Percentiles rank a stretch among this genome's conserved stretches.
phyloP scores from a whole-genome alignment of 306 rosid genomes.

The Prinsepia uniflora region DNA sequence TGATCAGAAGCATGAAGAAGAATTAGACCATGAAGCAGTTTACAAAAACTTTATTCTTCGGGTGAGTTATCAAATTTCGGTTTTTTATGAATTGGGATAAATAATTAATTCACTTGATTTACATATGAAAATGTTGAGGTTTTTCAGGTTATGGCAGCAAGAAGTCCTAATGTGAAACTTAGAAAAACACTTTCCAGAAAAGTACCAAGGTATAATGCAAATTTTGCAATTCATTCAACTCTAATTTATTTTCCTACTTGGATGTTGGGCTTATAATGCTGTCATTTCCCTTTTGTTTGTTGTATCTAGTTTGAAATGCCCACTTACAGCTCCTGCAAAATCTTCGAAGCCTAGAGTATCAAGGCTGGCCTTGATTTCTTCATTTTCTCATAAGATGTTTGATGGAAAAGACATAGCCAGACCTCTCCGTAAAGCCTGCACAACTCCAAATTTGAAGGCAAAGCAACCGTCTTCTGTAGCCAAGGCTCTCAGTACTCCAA shows the following conservation, averaged over 20 bases:
- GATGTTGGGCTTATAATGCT: not conserved
- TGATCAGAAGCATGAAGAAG: conserved; percentile 79
- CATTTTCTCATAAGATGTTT: conserved; percentile 45
- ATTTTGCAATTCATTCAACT: not conserved
- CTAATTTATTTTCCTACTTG: not conserved
- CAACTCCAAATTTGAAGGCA: conserved; percentile 63
- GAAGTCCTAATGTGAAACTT: conserved; percentile 82
- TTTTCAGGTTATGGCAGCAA: conserved; percentile 88
- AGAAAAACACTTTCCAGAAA: conserved; percentile 44
- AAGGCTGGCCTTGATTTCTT: conserved; percentile 64
- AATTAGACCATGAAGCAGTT: conserved; percentile 67
- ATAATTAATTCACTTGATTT: not conserved
- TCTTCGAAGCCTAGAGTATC: conserved; percentile 62
- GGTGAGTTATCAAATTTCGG: conserved; percentile 39
- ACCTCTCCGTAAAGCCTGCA: conserved; percentile 37
- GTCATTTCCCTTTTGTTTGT: conserved; percentile 10
- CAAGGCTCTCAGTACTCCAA: conserved; percentile 78
- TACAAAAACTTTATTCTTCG: conserved; percentile 76
- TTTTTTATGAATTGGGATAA: conserved; percentile 19
- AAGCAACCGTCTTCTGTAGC: conserved; percentile 41
- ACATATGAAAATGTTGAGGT: conserved; percentile 12
- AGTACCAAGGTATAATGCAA: conserved; percentile 43
- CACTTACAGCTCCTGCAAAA: conserved; percentile 80
- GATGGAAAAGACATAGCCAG: conserved; percentile 37
- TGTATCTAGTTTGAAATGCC: conserved; percentile 60